These are phyloP conservation scores for Erodium maritimum DNA, from an alignment of 345 rosid species.

Conservation along the genomic window DNA sequence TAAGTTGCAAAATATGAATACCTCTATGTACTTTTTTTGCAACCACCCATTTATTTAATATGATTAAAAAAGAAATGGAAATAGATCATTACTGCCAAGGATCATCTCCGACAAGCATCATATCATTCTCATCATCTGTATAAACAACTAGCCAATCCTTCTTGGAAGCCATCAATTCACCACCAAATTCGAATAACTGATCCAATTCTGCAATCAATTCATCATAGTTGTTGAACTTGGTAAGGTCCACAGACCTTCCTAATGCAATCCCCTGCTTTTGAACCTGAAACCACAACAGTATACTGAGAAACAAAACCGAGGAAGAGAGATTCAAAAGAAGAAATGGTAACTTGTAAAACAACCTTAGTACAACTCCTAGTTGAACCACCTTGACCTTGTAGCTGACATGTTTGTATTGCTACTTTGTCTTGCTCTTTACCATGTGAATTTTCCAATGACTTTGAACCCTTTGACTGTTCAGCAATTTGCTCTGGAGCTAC, in stretches of 20 bases:
- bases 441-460: conserved; percentile 19
- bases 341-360: not conserved
- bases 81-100: conserved; percentile 72
- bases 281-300: conserved; percentile 33
- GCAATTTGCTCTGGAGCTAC: conserved; percentile 19
- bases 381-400: conserved; percentile 23
- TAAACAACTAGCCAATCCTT: conserved; percentile 67
- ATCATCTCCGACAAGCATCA: conserved; percentile 95
- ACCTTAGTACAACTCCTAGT: conserved; percentile 77
- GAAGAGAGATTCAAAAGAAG: not conserved
- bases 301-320: not conserved
- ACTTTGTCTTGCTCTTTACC: conserved; percentile 35
- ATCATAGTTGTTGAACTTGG: conserved; percentile 51
- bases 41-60: too few relatives aligned
- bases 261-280: conserved; percentile 69
- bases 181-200: conserved; percentile 57
- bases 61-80: not conserved
- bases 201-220: conserved; percentile 64
- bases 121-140: conserved; percentile 80
- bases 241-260: conserved; percentile 74
- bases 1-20: too few relatives aligned
- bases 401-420: conserved; percentile 17
- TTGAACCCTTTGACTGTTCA: conserved; percentile 34
- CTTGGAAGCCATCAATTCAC: conserved; percentile 44
- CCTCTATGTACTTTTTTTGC: too few relatives aligned